A percentile compares a stretch with the other conserved stretches of the same genome.
Evolutionary conservation across 2,329 filamentous ascomycete genomes (phyloP).

Genomic region (Tolypocladium cylindrosporum): DNA sequence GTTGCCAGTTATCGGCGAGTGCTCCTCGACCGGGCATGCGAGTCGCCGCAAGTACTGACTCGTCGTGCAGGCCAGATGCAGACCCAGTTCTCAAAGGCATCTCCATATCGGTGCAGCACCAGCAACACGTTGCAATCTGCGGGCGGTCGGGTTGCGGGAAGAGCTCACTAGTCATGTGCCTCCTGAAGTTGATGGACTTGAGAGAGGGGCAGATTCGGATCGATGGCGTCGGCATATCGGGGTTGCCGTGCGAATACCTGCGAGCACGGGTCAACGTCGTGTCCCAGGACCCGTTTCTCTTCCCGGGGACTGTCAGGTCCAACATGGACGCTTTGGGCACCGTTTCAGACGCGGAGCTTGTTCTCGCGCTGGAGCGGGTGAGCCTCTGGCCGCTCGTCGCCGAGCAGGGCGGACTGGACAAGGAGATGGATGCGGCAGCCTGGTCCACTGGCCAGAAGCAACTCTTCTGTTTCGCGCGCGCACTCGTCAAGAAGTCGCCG

Average conservation of each 20-base stretch:
- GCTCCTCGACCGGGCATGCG: not conserved
- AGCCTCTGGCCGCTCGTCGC: not conserved
- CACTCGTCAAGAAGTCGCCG: not conserved
- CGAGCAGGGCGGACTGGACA: not conserved
- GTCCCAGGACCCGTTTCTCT: not conserved
- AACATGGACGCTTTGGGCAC: not conserved
- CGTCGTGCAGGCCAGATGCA: not conserved
- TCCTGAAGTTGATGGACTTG: not conserved
- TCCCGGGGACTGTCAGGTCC: not conserved
- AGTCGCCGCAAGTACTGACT: not conserved
- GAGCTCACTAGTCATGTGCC: not conserved
- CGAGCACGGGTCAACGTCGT: not conserved
- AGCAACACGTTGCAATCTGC: not conserved
- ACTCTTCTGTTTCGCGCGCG: not conserved
- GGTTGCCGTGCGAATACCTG: not conserved
- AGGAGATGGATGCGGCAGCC: not conserved
- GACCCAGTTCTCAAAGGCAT: not conserved
- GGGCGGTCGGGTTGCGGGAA: not conserved
- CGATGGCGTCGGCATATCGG: not conserved
- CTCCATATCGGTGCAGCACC: not conserved
- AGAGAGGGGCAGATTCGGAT: not conserved
- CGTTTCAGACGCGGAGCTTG: not conserved
- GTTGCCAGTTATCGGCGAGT: not conserved
- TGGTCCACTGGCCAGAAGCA: not conserved
- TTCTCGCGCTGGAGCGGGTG: not conserved